These are phyloP conservation scores for Tolypocladium capitatum DNA, from an alignment of 2,329 filamentous ascomycete species.

Conservation along the genomic window DNA sequence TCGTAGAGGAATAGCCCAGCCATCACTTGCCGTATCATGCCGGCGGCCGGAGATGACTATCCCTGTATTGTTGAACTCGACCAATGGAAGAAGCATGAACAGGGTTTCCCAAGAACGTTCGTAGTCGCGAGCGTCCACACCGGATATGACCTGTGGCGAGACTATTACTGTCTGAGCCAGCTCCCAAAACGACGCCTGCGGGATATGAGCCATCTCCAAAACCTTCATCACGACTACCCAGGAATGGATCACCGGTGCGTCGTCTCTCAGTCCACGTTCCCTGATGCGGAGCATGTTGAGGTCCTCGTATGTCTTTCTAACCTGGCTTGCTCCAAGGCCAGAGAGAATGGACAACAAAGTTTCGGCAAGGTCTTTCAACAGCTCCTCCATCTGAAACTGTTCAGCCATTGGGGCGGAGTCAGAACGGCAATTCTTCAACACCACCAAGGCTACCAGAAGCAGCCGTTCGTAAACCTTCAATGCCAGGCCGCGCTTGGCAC, in stretches of 20 bases:
- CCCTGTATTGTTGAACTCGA: slow-evolving; percentile 44
- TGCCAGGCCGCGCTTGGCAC: slow-evolving; percentile 4
- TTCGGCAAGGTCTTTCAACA: slow-evolving; percentile 29
- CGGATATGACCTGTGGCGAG: slow-evolving; percentile 17
- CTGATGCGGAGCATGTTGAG: slow-evolving; percentile 30
- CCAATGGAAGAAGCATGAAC: slow-evolving; percentile 48
- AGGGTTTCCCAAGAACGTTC: slow-evolving; percentile 45
- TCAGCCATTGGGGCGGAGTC: slow-evolving; percentile 17
- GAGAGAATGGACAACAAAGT: slow-evolving; percentile 27
- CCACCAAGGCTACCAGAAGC: slow-evolving; percentile 19
- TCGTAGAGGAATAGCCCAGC: slow-evolving; percentile 47
- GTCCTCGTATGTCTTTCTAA: slow-evolving; percentile 34
- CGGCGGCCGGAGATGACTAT: slow-evolving; percentile 25
- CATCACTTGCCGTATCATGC: slow-evolving; percentile 27
- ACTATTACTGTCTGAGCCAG: slow-evolving; percentile 32
- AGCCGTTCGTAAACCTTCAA: slow-evolving; percentile 16
- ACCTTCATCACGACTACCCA: slow-evolving; percentile 48
- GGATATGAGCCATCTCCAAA: slow-evolving; percentile 35
- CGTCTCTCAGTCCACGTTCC: slow-evolving; percentile 37
- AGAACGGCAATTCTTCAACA: slow-evolving; percentile 29
- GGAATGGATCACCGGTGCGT: slow-evolving; percentile 31
- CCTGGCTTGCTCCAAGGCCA: slow-evolving; percentile 24
- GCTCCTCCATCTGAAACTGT: slow-evolving; percentile 32
- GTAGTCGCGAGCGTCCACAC: slow-evolving; percentile 31
- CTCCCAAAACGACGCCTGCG: slow-evolving; percentile 48